A percentile compares a stretch with the other conserved stretches of the same genome.
Conservation (phyloP, 305 asterid species). For the Fraxinus xanthoxyloides region DNA sequence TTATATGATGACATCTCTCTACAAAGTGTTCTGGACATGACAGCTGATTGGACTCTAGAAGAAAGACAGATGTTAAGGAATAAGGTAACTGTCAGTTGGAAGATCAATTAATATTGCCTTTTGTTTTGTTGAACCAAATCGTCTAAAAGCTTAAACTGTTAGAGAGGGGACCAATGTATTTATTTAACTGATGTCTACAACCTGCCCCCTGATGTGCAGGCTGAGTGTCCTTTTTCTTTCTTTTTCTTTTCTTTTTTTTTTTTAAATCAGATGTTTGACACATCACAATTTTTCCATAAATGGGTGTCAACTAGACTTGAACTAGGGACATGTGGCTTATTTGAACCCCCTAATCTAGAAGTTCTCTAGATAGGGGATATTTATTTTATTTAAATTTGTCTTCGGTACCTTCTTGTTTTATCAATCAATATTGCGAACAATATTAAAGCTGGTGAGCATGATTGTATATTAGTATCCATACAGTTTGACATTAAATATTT, state of each 20-base stretch:
- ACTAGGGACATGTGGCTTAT: neutral
- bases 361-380: neutral
- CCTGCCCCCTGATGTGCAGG: neutral
- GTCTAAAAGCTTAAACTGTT: neutral
- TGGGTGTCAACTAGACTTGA: neutral
- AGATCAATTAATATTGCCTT: neutral
- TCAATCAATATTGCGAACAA: neutral
- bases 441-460: neutral
- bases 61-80: slow-evolving; percentile 89
- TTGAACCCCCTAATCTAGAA: neutral
- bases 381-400: neutral
- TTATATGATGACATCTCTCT: slow-evolving; percentile 78
- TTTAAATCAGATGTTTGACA: neutral
- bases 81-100: slow-evolving; percentile 46
- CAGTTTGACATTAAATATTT: neutral
- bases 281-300: neutral
- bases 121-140: neutral
- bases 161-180: neutral
- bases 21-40: slow-evolving; percentile 75
- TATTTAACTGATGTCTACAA: neutral
- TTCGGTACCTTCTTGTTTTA: neutral
- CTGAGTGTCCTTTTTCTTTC: neutral
- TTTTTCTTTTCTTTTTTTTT: no score
- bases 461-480: neutral
- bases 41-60: slow-evolving; percentile 80